Evolutionary conservation across 2,329 filamentous ascomycete species (phyloP).

Genomic region (Lasiodiplodia sp.): DNA sequence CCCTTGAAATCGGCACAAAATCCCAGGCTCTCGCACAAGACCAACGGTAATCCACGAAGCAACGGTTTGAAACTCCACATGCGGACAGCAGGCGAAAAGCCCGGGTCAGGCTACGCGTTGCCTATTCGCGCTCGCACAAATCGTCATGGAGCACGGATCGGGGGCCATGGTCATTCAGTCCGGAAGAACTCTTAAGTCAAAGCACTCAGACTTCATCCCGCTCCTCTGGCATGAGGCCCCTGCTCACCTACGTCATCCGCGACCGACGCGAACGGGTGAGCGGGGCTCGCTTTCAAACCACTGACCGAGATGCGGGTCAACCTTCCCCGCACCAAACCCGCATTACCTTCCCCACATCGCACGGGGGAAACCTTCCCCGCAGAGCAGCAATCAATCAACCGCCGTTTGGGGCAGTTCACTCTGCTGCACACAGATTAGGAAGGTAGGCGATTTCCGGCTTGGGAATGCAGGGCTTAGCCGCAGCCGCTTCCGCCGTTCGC

Average conservation of each 20-base stretch:
- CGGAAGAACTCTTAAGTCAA: background rate
- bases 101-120: too few relatives aligned
- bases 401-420: background rate
- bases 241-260: background rate
- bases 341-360: background rate
- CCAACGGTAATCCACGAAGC: background rate
- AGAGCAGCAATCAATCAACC: background rate
- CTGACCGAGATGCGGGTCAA: slow-evolving; percentile 1
- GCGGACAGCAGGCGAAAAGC: background rate
- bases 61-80: background rate
- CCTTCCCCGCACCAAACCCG: background rate
- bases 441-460: background rate
- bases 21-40: background rate
- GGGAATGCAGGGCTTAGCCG: background rate
- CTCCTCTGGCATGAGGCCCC: background rate
- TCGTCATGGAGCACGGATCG: background rate
- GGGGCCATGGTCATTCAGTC: too few relatives aligned
- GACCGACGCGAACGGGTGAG: background rate
- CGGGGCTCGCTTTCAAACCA: background rate
- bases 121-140: background rate
- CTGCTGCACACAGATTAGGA: background rate
- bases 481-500: background rate
- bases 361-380: background rate
- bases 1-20: too few relatives aligned
- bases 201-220: background rate